Percentiles rank a stretch among this genome's conserved stretches.
phyloP scores from a whole-genome alignment of 371 early-diverging fungal species.

The Conidiobolus incongruus region DNA sequence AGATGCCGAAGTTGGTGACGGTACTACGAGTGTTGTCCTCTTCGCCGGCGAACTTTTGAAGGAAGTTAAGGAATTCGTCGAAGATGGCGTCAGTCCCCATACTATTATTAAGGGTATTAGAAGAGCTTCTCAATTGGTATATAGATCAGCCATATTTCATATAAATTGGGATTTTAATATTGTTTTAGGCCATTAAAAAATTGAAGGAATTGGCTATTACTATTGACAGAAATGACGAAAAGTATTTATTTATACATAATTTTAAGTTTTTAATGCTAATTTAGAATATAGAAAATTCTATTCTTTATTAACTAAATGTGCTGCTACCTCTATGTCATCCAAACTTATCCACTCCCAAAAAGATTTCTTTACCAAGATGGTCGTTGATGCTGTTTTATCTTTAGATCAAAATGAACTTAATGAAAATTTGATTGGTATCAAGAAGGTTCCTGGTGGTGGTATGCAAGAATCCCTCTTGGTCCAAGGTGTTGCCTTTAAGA shows the following conservation, averaged over 20 bases:
- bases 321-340: conserved; percentile 95
- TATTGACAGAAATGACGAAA: conserved; percentile 44
- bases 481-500: conserved; percentile 99
- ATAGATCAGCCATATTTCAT: too few relatives aligned
- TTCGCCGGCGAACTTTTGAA: conserved; percentile 93
- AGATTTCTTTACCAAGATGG: conserved; percentile 96
- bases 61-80: conserved; percentile 81
- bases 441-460: conserved; percentile 96
- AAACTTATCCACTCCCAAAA: conserved; percentile 96
- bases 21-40: conserved; percentile 98
- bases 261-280: too few relatives aligned
- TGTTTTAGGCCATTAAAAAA: conserved; percentile 48
- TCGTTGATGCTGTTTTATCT: conserved; percentile 89
- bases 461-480: conserved; percentile 94
- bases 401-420: conserved; percentile 84
- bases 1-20: conserved; percentile 99
- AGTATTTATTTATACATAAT: neutral
- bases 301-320: conserved; percentile 84
- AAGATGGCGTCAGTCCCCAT: conserved; percentile 90
- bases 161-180: neutral
- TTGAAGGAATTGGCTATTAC: conserved; percentile 65
- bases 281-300: conserved; percentile 44
- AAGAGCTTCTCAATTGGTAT: conserved; percentile 54
- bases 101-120: conserved; percentile 89
- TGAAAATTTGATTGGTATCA: conserved; percentile 92